Conservation (phyloP, 805 yeast species). For the Starmerella powellii region DNA sequence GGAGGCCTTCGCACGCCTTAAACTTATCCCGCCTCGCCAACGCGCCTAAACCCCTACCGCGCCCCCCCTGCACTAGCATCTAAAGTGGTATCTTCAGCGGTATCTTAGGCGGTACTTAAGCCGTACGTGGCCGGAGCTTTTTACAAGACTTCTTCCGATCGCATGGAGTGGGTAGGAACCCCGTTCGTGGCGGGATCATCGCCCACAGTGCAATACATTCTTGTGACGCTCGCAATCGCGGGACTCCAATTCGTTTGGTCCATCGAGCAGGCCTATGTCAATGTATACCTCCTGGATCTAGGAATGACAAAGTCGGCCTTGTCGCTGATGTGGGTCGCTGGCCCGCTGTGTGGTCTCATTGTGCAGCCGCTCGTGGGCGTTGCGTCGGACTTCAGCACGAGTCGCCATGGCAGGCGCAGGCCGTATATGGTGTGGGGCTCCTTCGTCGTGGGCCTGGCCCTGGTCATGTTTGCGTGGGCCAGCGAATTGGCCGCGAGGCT, state of each 20-base stretch:
- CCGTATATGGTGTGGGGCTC: constrained; percentile 50
- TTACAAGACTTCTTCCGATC: too few species aligned
- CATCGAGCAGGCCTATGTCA: constrained; percentile 52
- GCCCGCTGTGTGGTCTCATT: constrained; percentile 50
- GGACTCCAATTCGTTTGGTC: constrained; percentile 57
- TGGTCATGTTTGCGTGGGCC: constrained; percentile 34
- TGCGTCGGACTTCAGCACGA: constrained; percentile 36
- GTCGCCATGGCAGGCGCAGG: constrained; percentile 38
- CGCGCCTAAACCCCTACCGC: too few species aligned
- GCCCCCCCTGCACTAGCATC: too few species aligned
- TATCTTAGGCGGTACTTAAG: too few species aligned
- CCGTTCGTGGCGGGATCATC: constrained; percentile 18
- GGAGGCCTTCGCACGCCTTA: too few species aligned
- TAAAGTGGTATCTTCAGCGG: too few species aligned
- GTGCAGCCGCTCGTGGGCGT: constrained; percentile 57
- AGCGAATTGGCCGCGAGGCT: constrained; percentile 32
- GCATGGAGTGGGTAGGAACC: constrained; percentile 25
- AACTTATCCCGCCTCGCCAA: too few species aligned
- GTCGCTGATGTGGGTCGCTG: constrained; percentile 55
- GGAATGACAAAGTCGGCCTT: constrained; percentile 46
- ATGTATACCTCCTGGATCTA: constrained; percentile 48
- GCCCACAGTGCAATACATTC: constrained; percentile 13
- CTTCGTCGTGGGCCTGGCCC: constrained; percentile 36
- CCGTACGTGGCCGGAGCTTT: too few species aligned
- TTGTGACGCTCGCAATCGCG: constrained; percentile 34